These are phyloP conservation scores for Phalaenopsis aphrodite DNA, from an alignment of 106 monocot species.

Conservation along the genomic window DNA sequence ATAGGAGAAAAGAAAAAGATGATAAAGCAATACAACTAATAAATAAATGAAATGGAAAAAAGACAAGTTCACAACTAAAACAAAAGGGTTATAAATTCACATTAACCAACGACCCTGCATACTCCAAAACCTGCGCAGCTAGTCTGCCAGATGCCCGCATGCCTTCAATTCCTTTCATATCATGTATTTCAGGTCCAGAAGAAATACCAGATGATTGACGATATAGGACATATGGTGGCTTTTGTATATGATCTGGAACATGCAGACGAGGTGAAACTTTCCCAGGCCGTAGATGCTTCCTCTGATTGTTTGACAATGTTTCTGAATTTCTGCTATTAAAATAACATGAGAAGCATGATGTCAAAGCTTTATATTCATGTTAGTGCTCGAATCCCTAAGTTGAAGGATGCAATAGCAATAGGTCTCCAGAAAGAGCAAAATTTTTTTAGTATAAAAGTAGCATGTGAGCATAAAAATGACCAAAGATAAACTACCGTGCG, in stretches of 20 bases:
- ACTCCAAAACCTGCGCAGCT: slow-evolving; percentile 83
- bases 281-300: slow-evolving; percentile 62
- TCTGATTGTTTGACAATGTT: slow-evolving; percentile 23
- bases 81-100: slow-evolving; percentile 21
- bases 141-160: slow-evolving; percentile 95
- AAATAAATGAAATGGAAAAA: not conserved
- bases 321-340: slow-evolving; percentile 42
- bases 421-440: not conserved
- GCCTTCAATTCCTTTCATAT: slow-evolving; percentile 67
- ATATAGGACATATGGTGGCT: slow-evolving; percentile 77
- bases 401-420: not conserved
- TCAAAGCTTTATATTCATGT: not conserved
- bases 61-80: not conserved
- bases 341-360: not conserved
- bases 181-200: slow-evolving; percentile 81
- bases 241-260: slow-evolving; percentile 74
- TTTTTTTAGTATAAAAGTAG: not conserved
- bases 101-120: slow-evolving; percentile 88
- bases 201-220: slow-evolving; percentile 54
- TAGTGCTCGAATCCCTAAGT: not conserved
- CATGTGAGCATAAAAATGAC: not conserved
- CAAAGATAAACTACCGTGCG: not conserved
- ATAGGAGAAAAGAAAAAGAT: not conserved
- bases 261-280: slow-evolving; percentile 74
- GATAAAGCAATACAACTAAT: not conserved